A percentile compares a stretch with the other conserved stretches of the same genome.
These are phyloP conservation scores for Cystobasidium pallidum DNA, from an alignment of 1,284 basidiomycete genomes.

Conservation along the genomic window DNA sequence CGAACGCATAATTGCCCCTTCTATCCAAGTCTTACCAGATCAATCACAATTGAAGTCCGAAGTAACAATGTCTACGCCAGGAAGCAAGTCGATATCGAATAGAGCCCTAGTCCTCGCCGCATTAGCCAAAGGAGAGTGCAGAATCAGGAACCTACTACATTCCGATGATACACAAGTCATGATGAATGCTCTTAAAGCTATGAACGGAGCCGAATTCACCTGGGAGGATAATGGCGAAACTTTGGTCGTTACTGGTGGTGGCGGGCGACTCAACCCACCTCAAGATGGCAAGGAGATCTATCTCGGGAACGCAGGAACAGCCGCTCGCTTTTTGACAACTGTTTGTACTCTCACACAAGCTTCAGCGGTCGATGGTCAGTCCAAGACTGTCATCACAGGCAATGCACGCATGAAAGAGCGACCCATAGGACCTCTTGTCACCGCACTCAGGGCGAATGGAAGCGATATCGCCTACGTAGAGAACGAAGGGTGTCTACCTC, in stretches of 20 bases:
- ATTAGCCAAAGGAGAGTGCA: conserved; percentile 83
- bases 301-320: conserved; percentile 96
- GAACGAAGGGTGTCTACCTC: conserved; percentile 80
- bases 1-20: conserved; percentile 74
- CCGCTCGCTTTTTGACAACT: conserved; percentile 94
- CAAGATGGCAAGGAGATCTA: conserved; percentile 83
- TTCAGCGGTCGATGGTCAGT: conserved; percentile 54
- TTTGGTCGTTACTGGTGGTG: conserved; percentile 85
- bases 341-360: conserved; percentile 79
- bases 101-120: conserved; percentile 92
- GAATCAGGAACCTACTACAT: conserved; percentile 86
- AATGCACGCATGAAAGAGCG: conserved; percentile 99
- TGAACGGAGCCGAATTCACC: conserved; percentile 84
- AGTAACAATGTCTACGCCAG: conserved; percentile 86
- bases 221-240: conserved; percentile 96
- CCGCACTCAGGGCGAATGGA: conserved; percentile 82
- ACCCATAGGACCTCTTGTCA: conserved; percentile 89
- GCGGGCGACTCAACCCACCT: conserved; percentile 76
- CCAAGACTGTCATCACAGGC: conserved; percentile 81
- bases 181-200: conserved; percentile 88
- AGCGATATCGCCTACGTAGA: conserved; percentile 78
- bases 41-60: conserved; percentile 60
- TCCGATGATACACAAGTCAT: conserved; percentile 99
- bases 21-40: conserved; percentile 69
- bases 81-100: conserved; percentile 96